Conservation (phyloP, 306 rosid genomes). For the Lupinus albus region DNA sequence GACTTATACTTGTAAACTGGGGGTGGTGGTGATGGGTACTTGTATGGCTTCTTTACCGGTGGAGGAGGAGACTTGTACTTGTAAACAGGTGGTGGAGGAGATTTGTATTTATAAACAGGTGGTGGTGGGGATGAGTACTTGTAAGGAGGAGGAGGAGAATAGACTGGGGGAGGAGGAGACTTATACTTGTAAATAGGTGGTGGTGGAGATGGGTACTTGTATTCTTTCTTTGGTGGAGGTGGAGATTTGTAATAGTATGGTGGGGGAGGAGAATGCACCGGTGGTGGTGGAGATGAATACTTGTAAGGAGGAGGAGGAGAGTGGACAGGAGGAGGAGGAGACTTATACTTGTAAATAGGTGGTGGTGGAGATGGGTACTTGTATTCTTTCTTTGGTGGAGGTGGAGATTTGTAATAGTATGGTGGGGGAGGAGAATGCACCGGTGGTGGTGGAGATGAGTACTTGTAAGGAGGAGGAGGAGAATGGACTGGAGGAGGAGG, state of each 20-base stretch:
- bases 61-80: not conserved
- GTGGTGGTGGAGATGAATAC: no score
- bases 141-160: no score
- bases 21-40: no score
- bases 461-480: constrained; percentile 20
- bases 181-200: not conserved
- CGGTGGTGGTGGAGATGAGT: constrained; percentile 7
- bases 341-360: not conserved
- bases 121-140: no score
- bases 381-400: not conserved
- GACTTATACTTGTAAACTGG: no score
- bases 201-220: constrained; percentile 13
- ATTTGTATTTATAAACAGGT: not conserved
- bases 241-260: not conserved
- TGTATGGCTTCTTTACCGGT: no score
- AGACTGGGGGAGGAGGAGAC: no score
- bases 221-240: not conserved
- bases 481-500: constrained; percentile 14
- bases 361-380: constrained; percentile 27
- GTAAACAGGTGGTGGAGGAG: constrained; percentile 23
- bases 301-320: no score
- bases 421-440: constrained; percentile 3
- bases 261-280: no score
- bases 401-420: not conserved
- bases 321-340: not conserved